A percentile compares a stretch with the other conserved stretches of the same genome.
These are phyloP conservation scores for Carex parvula DNA, from an alignment of 176 grass and related monocot genomes.

Conservation along the genomic window DNA sequence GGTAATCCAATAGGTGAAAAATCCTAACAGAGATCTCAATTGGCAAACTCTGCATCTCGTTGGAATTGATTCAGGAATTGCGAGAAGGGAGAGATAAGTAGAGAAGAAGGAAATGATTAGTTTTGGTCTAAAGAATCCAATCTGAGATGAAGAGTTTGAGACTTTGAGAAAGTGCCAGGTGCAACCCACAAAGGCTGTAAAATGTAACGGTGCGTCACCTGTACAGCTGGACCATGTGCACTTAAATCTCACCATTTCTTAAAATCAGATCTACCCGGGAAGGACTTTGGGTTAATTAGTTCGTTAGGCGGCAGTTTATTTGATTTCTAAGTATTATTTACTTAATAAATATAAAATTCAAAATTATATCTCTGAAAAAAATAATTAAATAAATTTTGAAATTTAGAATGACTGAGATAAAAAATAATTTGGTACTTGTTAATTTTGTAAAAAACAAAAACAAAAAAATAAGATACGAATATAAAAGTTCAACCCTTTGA, in stretches of 20 bases:
- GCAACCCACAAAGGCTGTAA: neutral
- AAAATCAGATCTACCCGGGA: slow-evolving; percentile 4
- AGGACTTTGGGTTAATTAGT: neutral
- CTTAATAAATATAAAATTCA: neutral
- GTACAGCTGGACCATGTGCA: neutral
- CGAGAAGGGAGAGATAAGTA: no score
- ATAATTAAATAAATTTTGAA: neutral
- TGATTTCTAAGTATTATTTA: neutral
- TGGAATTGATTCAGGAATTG: no score
- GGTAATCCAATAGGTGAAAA: slow-evolving; percentile 68
- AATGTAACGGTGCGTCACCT: neutral
- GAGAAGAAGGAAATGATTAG: neutral
- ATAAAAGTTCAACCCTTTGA: neutral
- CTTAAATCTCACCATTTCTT: slow-evolving; percentile 3
- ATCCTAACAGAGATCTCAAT: slow-evolving; percentile 65
- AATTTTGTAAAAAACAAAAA: neutral
- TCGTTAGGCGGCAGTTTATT: neutral
- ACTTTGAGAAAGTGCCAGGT: neutral
- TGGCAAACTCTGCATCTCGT: slow-evolving; percentile 46
- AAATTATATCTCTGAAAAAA: neutral
- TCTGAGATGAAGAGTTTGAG: neutral
- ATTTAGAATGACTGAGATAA: neutral
- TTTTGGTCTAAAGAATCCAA: neutral
- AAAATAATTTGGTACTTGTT: neutral
- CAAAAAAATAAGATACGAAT: neutral